phyloP scores from a whole-genome alignment of 2,329 filamentous ascomycete species.

The Fusarium nisikadoi region DNA sequence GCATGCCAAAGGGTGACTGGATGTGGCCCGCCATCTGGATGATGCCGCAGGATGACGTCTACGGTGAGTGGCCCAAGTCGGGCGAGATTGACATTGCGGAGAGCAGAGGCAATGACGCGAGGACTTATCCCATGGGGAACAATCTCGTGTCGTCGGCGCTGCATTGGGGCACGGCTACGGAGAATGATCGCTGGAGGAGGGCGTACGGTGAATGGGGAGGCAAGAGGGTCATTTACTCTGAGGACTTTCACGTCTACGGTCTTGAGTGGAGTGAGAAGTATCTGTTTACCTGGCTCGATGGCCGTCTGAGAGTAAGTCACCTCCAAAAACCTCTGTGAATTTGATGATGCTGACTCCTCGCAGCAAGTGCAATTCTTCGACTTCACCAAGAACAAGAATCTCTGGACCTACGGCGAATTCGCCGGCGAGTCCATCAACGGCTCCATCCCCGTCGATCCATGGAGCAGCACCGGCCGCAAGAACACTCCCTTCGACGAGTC shows the following conservation, averaged over 20 bases:
- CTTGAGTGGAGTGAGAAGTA: constrained; percentile 63
- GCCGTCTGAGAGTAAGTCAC: constrained; percentile 50
- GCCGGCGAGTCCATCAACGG: constrained; percentile 52
- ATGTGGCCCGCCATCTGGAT: constrained; percentile 61
- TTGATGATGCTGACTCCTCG: not conserved
- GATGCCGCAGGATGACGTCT: constrained; percentile 58
- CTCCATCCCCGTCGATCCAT: constrained; percentile 56
- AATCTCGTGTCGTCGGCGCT: constrained; percentile 55
- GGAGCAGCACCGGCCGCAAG: constrained; percentile 50
- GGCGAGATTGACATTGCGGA: constrained; percentile 67
- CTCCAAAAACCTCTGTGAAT: too few species aligned
- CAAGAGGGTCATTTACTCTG: constrained; percentile 49
- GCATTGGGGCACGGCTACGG: constrained; percentile 55
- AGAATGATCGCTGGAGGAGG: constrained; percentile 47
- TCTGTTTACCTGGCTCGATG: constrained; percentile 62
- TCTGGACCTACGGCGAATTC: constrained; percentile 53
- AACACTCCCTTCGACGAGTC: constrained; percentile 62
- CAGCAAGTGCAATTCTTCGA: constrained; percentile 43
- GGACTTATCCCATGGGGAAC: constrained; percentile 44
- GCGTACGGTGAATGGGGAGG: constrained; percentile 47
- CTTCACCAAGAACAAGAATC: constrained; percentile 49
- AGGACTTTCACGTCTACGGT: constrained; percentile 60
- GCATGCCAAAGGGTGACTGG: constrained; percentile 65
- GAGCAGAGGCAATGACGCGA: constrained; percentile 58
- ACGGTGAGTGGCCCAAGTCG: constrained; percentile 62